Evolutionary conservation across 352 stramenopile genomes (phyloP).

Genomic region (Globisporangium spiculum): DNA sequence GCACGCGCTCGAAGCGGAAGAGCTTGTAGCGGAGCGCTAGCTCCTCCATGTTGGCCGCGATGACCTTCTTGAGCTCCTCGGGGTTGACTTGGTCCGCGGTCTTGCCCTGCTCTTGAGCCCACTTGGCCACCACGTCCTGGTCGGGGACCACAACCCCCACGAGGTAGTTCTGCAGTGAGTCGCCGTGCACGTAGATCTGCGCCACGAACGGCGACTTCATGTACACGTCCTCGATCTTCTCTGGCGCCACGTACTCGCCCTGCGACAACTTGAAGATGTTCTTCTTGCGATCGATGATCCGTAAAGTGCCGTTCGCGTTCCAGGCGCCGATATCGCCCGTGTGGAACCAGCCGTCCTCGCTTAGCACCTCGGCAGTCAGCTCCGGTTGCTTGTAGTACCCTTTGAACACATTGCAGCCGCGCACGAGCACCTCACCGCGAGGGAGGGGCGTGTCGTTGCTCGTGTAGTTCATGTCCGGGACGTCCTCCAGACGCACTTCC

Average conservation of each 20-base stretch:
- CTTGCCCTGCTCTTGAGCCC: conserved; percentile 22
- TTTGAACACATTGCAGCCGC: conserved; percentile 5
- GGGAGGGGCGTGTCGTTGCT: neutral
- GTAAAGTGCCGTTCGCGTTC: conserved; percentile 88
- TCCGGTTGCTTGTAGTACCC: conserved; percentile 8
- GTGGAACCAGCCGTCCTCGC: conserved; percentile 80
- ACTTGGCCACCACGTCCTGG: neutral
- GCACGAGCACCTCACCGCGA: conserved; percentile 2
- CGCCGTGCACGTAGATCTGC: conserved; percentile 8
- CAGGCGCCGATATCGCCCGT: conserved; percentile 91
- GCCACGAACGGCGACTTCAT: conserved; percentile 3
- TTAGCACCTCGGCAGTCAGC: neutral
- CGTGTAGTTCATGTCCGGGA: conserved; percentile 6
- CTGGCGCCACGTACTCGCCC: conserved; percentile 94
- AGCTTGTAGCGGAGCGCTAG: conserved; percentile 61
- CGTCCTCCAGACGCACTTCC: conserved; percentile 2
- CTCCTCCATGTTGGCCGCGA: conserved; percentile 25
- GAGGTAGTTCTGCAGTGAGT: conserved; percentile 8
- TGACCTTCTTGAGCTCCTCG: conserved; percentile 5
- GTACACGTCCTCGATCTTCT: conserved; percentile 94
- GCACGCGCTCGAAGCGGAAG: conserved; percentile 92
- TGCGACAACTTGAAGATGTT: conserved; percentile 92
- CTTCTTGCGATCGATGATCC: conserved; percentile 88
- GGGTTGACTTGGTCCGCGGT: neutral
- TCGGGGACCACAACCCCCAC: neutral